Evolutionary conservation across 2,329 filamentous ascomycete genomes (phyloP), one percentile per base, ranked within the genome.

Genomic region (Verticillium zaregamsianum): DNA sequence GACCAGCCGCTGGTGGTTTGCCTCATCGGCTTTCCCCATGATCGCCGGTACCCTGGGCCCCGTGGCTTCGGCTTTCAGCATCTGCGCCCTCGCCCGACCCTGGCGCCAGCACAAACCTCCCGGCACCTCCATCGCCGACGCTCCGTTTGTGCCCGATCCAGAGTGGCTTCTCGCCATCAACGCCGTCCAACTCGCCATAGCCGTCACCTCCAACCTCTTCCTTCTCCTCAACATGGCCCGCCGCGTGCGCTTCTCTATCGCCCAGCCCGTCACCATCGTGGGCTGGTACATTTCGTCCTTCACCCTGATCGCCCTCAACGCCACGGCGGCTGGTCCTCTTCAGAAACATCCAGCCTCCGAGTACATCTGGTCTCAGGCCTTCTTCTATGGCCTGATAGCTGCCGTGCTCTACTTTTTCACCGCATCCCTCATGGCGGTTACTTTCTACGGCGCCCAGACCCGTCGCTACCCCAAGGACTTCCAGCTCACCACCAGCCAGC

Each of bases 151-250:
- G 61, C 49, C 66, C 0, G 92, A 96, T 72, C 92, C 93, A 1
- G 66, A 74, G 66, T 97, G 92, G 89, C 83, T 90, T 57, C 86
- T 89, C 54, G 84, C 80, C 59, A 77, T 96, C 67, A 97, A 97
- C 69, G 90, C 89, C 3, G 80, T 89, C 2, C 93, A 94, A 64
- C 82, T 97, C 5, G 85, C 78, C 20, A 85, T 92, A 63, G 93
- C 93, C 17, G 78, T 97, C 35, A 73, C 89, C 1, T 91, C 93
- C 8, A 97, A 97, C 68, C 65, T 91, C 1, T 93, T 92, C 64
- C 82, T 97, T 1, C 81, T 97, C 1, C 84, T 95, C 67, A 97
- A 97, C 75, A 97, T 97, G 82, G 91, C 92, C 0, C 85, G 86
- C 61, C 82, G 88, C 6, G 83, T 97, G 7, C 86, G 91, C 58